A percentile compares a stretch with the other conserved stretches of the same genome.
Conservation (phyloP, 495 filamentous ascomycete species). For the Penicillium ucsense region DNA sequence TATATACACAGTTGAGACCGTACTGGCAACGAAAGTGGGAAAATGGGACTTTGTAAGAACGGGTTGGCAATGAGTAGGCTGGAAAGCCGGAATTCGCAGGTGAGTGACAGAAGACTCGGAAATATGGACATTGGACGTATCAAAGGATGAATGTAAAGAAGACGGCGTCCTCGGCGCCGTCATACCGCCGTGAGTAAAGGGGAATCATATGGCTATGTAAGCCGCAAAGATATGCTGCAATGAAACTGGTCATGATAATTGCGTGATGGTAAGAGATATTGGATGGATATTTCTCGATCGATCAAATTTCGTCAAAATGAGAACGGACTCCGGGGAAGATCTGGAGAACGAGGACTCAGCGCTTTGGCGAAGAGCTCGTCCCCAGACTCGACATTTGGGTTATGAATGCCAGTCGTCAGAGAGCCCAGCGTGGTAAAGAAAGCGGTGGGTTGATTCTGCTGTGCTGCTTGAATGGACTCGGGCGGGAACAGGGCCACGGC, state of each 20-base stretch:
- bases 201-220: slow-evolving; percentile 21
- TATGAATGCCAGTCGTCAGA: slow-evolving; percentile 18
- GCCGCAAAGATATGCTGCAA: no score
- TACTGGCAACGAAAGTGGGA: background rate
- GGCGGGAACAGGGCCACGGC: slow-evolving; percentile 34
- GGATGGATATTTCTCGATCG: no score
- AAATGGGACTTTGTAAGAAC: slow-evolving; percentile 12
- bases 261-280: no score
- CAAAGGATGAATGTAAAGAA: background rate
- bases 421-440: no score
- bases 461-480: slow-evolving; percentile 28
- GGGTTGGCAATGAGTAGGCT: slow-evolving; percentile 8
- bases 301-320: slow-evolving; percentile 33
- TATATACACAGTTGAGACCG: slow-evolving; percentile 17
- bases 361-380: slow-evolving; percentile 75
- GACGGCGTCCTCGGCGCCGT: slow-evolving; percentile 10
- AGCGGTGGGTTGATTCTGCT: no score
- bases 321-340: slow-evolving; percentile 68
- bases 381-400: slow-evolving; percentile 40
- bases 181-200: slow-evolving; percentile 20
- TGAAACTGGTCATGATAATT: no score
- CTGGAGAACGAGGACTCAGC: slow-evolving; percentile 69
- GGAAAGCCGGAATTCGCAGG: background rate
- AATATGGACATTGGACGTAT: background rate
- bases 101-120: background rate